These are phyloP conservation scores for Mycena pura DNA, from an alignment of 768 basidiomycete genomes.

Conservation along the genomic window DNA sequence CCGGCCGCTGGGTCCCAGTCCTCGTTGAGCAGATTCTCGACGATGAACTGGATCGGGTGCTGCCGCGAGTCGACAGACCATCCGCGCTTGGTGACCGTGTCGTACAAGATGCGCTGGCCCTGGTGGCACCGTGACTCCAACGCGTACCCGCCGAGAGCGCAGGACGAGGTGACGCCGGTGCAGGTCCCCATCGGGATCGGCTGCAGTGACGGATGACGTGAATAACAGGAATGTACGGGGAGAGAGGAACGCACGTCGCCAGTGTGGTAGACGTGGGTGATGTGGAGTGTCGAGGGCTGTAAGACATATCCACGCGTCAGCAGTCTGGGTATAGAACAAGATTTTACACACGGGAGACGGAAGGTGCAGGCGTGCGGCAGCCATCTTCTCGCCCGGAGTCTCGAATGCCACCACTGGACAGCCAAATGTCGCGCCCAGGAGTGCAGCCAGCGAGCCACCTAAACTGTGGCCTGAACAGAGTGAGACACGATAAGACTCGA, in stretches of 20 bases:
- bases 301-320: constrained; percentile 4
- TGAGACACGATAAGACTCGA: background rate
- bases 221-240: background rate
- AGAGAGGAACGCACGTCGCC: constrained; percentile 62
- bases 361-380: constrained; percentile 83
- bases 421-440: constrained; percentile 92
- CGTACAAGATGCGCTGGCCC: constrained; percentile 82
- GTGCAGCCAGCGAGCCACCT: constrained; percentile 84
- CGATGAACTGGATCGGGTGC: constrained; percentile 39
- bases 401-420: constrained; percentile 91
- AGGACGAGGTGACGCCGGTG: constrained; percentile 66
- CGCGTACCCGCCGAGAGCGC: constrained; percentile 75
- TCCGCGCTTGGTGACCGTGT: constrained; percentile 80
- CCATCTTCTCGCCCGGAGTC: constrained; percentile 74
- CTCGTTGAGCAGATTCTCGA: constrained; percentile 39
- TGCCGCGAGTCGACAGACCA: constrained; percentile 66
- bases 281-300: constrained; percentile 73
- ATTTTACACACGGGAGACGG: constrained; percentile 74
- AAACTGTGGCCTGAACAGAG: constrained; percentile 66
- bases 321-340: background rate
- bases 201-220: constrained; percentile 26
- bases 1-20: constrained; percentile 44
- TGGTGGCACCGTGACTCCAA: constrained; percentile 85
- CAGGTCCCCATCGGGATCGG: constrained; percentile 90
- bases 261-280: constrained; percentile 91